Evolutionary conservation across 2,329 filamentous ascomycete genomes (phyloP), one percentile per base, ranked within the genome.

Genomic region (Fusarium goolgardi): DNA sequence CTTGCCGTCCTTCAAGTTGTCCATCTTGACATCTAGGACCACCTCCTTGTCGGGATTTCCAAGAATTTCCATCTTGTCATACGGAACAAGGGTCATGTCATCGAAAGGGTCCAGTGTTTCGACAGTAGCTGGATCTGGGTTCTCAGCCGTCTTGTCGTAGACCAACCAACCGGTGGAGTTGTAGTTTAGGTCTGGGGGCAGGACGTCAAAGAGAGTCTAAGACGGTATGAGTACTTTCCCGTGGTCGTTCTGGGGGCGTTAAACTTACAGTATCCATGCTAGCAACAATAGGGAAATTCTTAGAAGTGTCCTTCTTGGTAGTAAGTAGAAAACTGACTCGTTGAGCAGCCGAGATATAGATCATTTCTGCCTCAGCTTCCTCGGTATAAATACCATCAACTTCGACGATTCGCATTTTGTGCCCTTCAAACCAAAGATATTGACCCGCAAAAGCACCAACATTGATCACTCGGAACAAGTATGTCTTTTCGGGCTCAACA

Each of bases 361-460:
- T 82, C 81, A 86, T 86, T 25, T 86, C 81, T 1, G 89, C 86
- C 62, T 86, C 85, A 0, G 84, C 79, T 1, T 83, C 82, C 61
- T 91, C 83, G 1, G 85, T 88, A 69, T 91, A 93, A 13, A 92
- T 83, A 9, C 91, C 91, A 73, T 93, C 91, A 1, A 93, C 86
- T 76, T 93, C 91, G 34, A 93, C 84, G 55, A 93, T 88, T 29
- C 82, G 85, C 79, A 93, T 87, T 32, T 85, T 89, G 70, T 90
- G 88, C 20, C 84, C 86, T 74, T 90, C 88, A 55, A 91, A 86
- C 87, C 88, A 90, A 46, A 91, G 74, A 67, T 90, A 89, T 71
- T 90, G 87, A 5, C 83, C 85, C 2, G 87, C 86, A 78, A 93
- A 94, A 18, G 90, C 91, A 16, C 88, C 91, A 21, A 93, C 86